Conservation (phyloP, 2,329 filamentous ascomycete genomes). For the Phialophora tarda region DNA sequence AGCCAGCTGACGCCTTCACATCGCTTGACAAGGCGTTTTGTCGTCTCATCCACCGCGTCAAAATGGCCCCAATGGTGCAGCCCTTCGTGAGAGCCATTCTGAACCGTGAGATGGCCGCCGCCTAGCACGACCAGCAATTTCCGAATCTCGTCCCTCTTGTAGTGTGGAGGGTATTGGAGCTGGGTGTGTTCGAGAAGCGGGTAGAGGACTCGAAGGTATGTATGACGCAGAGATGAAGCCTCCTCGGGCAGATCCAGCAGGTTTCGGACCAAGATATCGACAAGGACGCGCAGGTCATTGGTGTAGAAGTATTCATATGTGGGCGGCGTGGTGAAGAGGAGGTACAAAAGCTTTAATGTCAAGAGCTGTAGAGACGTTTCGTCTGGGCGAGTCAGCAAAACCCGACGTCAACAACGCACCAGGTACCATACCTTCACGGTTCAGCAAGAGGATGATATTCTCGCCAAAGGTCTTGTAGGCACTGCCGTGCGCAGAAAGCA, state of each 20-base stretch:
- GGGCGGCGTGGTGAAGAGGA: conserved; percentile 87
- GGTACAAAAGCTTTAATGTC: conserved; percentile 94
- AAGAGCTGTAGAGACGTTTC: conserved; percentile 93
- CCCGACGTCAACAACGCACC: background rate
- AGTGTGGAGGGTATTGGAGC: conserved; percentile 81
- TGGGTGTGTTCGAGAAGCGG: conserved; percentile 91
- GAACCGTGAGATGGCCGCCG: conserved; percentile 71
- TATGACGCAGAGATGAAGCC: conserved; percentile 75
- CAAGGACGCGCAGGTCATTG: conserved; percentile 89
- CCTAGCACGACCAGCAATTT: conserved; percentile 75
- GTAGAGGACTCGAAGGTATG: conserved; percentile 90
- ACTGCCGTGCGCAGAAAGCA: conserved; percentile 79
- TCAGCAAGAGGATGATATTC: conserved; percentile 93
- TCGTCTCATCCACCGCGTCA: conserved; percentile 57
- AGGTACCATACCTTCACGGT: conserved; percentile 72
- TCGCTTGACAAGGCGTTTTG: conserved; percentile 53
- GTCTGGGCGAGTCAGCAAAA: conserved; percentile 49
- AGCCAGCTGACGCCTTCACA: conserved; percentile 57
- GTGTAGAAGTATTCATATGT: conserved; percentile 99
- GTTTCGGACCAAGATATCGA: conserved; percentile 96
- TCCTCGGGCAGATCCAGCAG: conserved; percentile 94
- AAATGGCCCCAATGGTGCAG: conserved; percentile 56
- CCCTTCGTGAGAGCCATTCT: conserved; percentile 40
- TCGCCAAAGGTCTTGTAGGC: conserved; percentile 94
- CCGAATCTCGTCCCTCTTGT: conserved; percentile 85